Evolutionary conservation across 2,329 filamentous ascomycete species (phyloP).

Genomic region (Pyrenophora seminiperda): DNA sequence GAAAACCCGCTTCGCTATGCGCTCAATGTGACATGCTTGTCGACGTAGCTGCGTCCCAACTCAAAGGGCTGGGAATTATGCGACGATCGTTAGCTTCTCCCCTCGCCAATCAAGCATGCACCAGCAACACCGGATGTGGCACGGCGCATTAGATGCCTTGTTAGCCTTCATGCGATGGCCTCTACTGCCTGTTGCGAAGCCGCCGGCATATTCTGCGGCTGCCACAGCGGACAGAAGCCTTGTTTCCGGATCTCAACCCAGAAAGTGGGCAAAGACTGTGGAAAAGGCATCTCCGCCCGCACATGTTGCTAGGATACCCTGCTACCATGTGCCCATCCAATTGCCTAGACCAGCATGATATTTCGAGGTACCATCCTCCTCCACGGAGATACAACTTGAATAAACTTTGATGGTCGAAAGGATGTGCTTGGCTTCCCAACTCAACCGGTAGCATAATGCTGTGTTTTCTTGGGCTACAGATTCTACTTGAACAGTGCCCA

Average conservation of each 20-base stretch:
- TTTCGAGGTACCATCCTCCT: not conserved
- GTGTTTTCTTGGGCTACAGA: not conserved
- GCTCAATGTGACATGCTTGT: not conserved
- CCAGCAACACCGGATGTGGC: conserved; percentile 3
- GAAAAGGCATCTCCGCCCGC: not conserved
- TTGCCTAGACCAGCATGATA: not conserved
- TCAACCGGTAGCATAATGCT: not conserved
- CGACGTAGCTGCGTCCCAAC: not conserved
- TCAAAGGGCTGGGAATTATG: conserved; percentile 6
- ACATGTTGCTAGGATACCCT: not conserved
- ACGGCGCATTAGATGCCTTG: conserved; percentile 4
- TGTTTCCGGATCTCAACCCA: not conserved
- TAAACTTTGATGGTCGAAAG: not conserved
- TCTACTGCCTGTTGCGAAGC: not conserved
- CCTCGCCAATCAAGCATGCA: conserved; percentile 4
- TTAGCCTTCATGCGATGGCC: conserved; percentile 6
- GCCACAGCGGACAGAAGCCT: not conserved
- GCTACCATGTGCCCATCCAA: not conserved
- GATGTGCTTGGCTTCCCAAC: not conserved
- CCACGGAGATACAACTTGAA: not conserved
- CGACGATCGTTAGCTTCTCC: not conserved
- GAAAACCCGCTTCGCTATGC: not conserved
- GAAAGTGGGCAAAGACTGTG: conserved; percentile 3
- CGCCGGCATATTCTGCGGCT: not conserved
- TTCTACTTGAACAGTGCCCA: not conserved